Evolutionary conservation across 371 early-diverging fungal genomes (phyloP), one percentile per base, ranked within the genome.

Genomic region (Mucor mucedo): DNA sequence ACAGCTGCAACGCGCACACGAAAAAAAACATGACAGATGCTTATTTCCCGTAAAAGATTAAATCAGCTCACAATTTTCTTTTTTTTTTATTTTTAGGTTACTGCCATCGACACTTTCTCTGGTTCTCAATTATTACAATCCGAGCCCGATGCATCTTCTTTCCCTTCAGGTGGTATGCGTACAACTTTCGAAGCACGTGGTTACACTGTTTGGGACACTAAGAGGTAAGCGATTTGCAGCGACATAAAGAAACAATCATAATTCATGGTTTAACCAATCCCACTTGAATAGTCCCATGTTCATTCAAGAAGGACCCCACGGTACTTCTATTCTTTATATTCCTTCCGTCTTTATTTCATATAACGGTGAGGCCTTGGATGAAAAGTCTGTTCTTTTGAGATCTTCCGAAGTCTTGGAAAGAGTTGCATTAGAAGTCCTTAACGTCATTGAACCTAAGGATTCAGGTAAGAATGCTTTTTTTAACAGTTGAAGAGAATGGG

Each of bases 131-230:
- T 98, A 61, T 83, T 98, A 65, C 99, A 98, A 85, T 93, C 97
- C 21, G 99, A 98, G 82, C 98, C 99, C 49, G 99, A 98, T 85
- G 99, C 99, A 8, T 98, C 98, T n/a, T 94, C 95, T 52, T 98
- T 98, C 91, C 99, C 99, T 65, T 94, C 93, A 62, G 99, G 99
- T 75, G 98, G 99, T 71, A 93, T 97, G 90, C 90, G 98, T 69
- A 84, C 93, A 65, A 98, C 99, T 59, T 98, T 98, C 76, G 98
- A 98, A 85, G 99, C 98, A 60, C 94, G 98, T 78, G 98, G 99
- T 64, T 98, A 98, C 87, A 98, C 98, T 67, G 93, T 97, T 73
- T 98, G 99, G 99, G 98, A 97, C 78, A 95, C 97, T 42, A 91
- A 79, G 72, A 82, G 82, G 82, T 82, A 75, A 58, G 68, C 0